Percentiles rank a stretch among this genome's conserved stretches.
phyloP scores from a whole-genome alignment of 2,329 filamentous ascomycete genomes.

The Alternaria sp. region DNA sequence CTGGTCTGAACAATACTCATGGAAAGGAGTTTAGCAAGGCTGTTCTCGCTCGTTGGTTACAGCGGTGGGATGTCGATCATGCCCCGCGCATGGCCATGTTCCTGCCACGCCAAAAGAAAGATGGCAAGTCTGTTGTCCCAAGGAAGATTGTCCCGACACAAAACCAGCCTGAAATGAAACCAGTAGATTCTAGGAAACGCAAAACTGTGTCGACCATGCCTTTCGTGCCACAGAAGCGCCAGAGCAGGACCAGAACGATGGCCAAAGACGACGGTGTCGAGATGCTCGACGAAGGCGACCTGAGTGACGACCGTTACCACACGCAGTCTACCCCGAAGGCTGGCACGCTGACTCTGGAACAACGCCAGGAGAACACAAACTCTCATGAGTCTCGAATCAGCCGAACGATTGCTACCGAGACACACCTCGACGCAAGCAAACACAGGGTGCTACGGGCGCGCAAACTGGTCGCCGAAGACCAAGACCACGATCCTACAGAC shows the following conservation, averaged over 20 bases:
- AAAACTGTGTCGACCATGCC: neutral
- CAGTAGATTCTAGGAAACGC: neutral
- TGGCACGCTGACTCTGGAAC: neutral
- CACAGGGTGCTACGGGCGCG: neutral
- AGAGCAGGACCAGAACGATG: neutral
- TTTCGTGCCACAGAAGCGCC: neutral
- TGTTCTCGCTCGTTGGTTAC: neutral
- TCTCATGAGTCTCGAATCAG: neutral
- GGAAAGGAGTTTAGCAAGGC: neutral
- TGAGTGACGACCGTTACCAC: neutral
- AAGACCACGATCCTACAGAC: neutral
- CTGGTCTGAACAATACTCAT: neutral
- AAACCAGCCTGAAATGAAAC: neutral
- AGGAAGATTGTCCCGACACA: neutral
- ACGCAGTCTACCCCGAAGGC: neutral
- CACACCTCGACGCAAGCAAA: neutral
- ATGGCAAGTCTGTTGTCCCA: neutral
- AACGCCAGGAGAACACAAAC: neutral
- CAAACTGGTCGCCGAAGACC: neutral
- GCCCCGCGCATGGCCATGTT: neutral
- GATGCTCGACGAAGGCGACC: neutral
- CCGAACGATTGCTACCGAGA: too few species aligned
- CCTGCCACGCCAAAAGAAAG: neutral
- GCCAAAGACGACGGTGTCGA: neutral
- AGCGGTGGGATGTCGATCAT: neutral